Evolutionary conservation across 2,329 filamentous ascomycete species (phyloP).

Genomic region (Cladosporium sphaerospermum): DNA sequence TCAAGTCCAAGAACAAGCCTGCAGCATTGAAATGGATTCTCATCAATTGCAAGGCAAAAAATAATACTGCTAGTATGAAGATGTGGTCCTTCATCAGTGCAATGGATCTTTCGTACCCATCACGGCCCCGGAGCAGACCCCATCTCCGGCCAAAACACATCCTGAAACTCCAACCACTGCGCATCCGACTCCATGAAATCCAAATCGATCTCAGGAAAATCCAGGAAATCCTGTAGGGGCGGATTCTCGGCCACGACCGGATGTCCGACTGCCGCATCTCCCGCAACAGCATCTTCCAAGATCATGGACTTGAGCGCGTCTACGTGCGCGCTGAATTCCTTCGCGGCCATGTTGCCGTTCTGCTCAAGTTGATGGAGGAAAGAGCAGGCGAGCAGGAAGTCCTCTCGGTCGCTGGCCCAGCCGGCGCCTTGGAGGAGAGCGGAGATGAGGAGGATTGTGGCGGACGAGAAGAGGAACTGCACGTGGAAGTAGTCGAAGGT

Average conservation of each 20-base stretch:
- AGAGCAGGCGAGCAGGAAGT: slow-evolving; percentile 35
- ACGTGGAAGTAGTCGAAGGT: slow-evolving; percentile 45
- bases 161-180: slow-evolving; percentile 15
- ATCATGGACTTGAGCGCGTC: slow-evolving; percentile 25
- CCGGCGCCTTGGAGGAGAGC: slow-evolving; percentile 31
- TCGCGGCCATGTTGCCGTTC: slow-evolving; percentile 38
- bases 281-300: slow-evolving; percentile 6
- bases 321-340: slow-evolving; percentile 39
- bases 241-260: slow-evolving; percentile 7
- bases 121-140: slow-evolving; percentile 1
- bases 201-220: slow-evolving; percentile 18
- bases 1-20: too few relatives aligned
- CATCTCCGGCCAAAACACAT: slow-evolving; percentile 17
- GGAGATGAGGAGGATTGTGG: slow-evolving; percentile 41
- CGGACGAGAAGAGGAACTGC: slow-evolving; percentile 44
- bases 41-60: too few relatives aligned
- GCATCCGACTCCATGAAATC: slow-evolving; percentile 17
- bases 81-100: too few relatives aligned
- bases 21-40: too few relatives aligned
- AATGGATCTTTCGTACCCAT: not conserved
- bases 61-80: too few relatives aligned
- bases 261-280: not conserved
- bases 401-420: slow-evolving; percentile 33
- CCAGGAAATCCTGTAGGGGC: slow-evolving; percentile 17
- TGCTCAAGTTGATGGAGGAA: slow-evolving; percentile 36